These are phyloP conservation scores for Candida tibetensis DNA, from an alignment of 805 yeast genomes.

Conservation along the genomic window DNA sequence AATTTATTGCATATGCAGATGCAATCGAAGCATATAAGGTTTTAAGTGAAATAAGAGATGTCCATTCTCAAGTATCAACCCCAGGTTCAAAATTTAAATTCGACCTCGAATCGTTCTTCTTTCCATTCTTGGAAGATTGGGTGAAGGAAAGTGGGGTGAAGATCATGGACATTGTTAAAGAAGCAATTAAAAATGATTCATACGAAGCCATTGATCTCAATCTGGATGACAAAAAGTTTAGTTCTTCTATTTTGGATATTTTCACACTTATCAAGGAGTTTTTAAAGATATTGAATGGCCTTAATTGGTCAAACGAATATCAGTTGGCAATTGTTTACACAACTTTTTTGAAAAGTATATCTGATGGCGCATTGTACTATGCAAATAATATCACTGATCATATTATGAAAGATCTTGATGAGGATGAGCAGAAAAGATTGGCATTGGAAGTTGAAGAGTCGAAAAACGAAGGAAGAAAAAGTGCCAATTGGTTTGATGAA, in stretches of 20 bases:
- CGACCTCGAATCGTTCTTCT: conserved; percentile 56
- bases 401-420: conserved; percentile 43
- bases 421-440: conserved; percentile 23
- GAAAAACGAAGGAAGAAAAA: conserved; percentile 11
- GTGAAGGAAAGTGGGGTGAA: conserved; percentile 44
- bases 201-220: conserved; percentile 51
- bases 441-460: conserved; percentile 8
- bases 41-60: conserved; percentile 49
- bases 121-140: conserved; percentile 36
- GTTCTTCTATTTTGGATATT: conserved; percentile 66
- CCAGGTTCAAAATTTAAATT: conserved; percentile 44
- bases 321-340: conserved; percentile 66
- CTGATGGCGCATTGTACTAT: conserved; percentile 57
- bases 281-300: conserved; percentile 51
- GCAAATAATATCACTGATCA: conserved; percentile 36
- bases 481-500: conserved; percentile 47
- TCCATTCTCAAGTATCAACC: conserved; percentile 47
- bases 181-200: conserved; percentile 56
- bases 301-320: conserved; percentile 63
- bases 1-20: conserved; percentile 48
- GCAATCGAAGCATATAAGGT: conserved; percentile 55
- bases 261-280: conserved; percentile 61
- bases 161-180: conserved; percentile 47
- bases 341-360: conserved; percentile 56
- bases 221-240: conserved; percentile 40